Conservation (phyloP, 306 rosid genomes). For the Cercis canadensis region DNA sequence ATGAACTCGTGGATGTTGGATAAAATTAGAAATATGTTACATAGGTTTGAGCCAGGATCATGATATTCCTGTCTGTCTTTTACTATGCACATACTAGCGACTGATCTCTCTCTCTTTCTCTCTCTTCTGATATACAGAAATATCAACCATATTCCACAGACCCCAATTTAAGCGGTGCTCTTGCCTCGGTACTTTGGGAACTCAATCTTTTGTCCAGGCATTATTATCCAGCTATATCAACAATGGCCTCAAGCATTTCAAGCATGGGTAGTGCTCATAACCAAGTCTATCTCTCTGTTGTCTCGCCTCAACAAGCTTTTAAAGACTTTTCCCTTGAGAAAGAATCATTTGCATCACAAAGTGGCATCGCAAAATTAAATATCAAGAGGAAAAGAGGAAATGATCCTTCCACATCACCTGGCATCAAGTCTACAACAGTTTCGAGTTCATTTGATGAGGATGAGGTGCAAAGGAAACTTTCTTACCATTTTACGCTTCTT, state of each 20-base stretch:
- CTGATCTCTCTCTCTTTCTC: not conserved
- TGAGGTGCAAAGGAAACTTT: constrained; percentile 60
- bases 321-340: constrained; percentile 68
- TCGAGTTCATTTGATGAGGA: constrained; percentile 54
- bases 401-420: constrained; percentile 39
- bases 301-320: constrained; percentile 82
- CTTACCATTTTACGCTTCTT: constrained; percentile 68
- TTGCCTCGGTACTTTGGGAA: constrained; percentile 97
- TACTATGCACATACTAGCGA: too few relatives aligned
- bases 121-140: constrained; percentile 61
- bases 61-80: too few relatives aligned
- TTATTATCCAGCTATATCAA: constrained; percentile 78
- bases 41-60: too few relatives aligned
- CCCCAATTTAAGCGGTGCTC: constrained; percentile 96
- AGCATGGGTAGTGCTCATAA: constrained; percentile 61
- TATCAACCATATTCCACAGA: constrained; percentile 80
- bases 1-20: too few relatives aligned
- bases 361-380: constrained; percentile 41
- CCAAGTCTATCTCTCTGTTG: constrained; percentile 60
- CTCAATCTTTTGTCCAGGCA: constrained; percentile 78
- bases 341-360: constrained; percentile 56
- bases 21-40: too few relatives aligned
- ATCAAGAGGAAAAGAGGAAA: constrained; percentile 61
- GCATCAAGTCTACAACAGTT: constrained; percentile 36
- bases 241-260: constrained; percentile 66